Evolutionary conservation across 345 rosid species (phyloP).

Genomic region (Gossypium stocksii): DNA sequence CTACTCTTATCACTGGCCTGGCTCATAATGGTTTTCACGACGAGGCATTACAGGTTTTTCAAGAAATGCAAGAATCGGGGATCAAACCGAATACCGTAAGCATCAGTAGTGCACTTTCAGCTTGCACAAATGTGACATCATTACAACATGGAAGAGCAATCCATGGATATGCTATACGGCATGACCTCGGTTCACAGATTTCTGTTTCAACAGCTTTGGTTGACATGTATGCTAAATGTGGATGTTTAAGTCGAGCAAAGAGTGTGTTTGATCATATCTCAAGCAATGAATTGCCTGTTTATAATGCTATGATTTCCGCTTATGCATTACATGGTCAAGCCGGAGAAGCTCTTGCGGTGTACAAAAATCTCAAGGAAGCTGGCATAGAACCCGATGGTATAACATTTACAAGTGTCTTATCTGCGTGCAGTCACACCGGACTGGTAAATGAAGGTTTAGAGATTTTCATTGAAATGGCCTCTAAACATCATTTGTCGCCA

Average conservation of each 20-base stretch:
- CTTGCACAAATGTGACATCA: constrained; percentile 39
- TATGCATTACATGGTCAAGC: constrained; percentile 40
- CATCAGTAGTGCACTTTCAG: constrained; percentile 47
- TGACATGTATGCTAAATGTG: constrained; percentile 72
- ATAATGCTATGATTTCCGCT: constrained; percentile 52
- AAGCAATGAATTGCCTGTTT: constrained; percentile 34
- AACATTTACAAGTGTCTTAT: constrained; percentile 42
- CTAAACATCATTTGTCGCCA: constrained; percentile 27
- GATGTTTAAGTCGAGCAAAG: constrained; percentile 42
- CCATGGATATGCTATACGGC: constrained; percentile 52
- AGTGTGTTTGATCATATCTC: constrained; percentile 28
- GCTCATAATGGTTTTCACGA: constrained; percentile 40
- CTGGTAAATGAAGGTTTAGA: constrained; percentile 36
- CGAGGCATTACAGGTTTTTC: constrained; percentile 41
- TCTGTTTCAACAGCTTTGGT: constrained; percentile 43
- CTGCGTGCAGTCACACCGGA: constrained; percentile 42
- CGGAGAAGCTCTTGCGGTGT: constrained; percentile 33
- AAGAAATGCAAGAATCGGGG: constrained; percentile 53
- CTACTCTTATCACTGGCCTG: constrained; percentile 56
- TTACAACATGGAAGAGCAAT: constrained; percentile 45
- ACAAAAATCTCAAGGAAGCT: constrained; percentile 24
- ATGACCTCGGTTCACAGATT: constrained; percentile 24
- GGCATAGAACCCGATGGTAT: constrained; percentile 42
- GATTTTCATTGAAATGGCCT: constrained; percentile 33
- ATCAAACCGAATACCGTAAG: constrained; percentile 39